Base-by-base conservation (phyloP, 345 rosid genomes). In the Litchi chinensis region DNA sequence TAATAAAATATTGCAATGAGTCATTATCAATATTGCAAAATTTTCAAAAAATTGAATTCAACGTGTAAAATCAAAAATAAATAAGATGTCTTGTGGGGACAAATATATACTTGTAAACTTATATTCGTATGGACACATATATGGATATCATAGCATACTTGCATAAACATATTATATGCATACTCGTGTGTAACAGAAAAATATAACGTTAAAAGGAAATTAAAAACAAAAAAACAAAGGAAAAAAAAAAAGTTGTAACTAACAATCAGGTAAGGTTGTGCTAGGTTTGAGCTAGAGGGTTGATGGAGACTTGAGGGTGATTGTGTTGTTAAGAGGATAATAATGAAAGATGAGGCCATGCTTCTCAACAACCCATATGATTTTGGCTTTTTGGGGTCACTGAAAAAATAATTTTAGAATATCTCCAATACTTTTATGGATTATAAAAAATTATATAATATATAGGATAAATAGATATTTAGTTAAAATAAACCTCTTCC, bases 331-430 rank as follows among this genome's bases (percentile, higher is more conserved):
- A 71, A 62, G 82, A 76, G 65, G 73, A 74, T 73, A 67, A 76
- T 73, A 68, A 74, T 77, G 82, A 82, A 86, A 77, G 87, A 79
- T 67, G 59, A 81, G 81, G 84, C 79, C 78, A 78, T 90, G 92
- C 85, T 80, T 76, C 95, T 90, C 86, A 85, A 85, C 92, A 85
- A 89, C 93, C 93, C 87, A 85, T 76, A 41, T 68, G 71, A 74
- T 66, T 81, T 82, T 15, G 83, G 76, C 81, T 73, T 83, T 74
- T 80, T 32, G 60, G 76, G 64, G 79, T 63, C 80, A 41, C 39
- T 71, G 37, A 57, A 41, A 28, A 70, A 75, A 77, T 87, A 81
- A 81, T 84, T 32, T 32, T 32, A 32, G 3, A 32, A 3, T 32
- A 32, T 32, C 37, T 32, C 4, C 3, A 32, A 32, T 3, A 32